A percentile compares a stretch with the other conserved stretches of the same genome.
These are phyloP conservation scores for Verticillium albo-atrum DNA, from an alignment of 2,329 filamentous ascomycete species.

Conservation along the genomic window DNA sequence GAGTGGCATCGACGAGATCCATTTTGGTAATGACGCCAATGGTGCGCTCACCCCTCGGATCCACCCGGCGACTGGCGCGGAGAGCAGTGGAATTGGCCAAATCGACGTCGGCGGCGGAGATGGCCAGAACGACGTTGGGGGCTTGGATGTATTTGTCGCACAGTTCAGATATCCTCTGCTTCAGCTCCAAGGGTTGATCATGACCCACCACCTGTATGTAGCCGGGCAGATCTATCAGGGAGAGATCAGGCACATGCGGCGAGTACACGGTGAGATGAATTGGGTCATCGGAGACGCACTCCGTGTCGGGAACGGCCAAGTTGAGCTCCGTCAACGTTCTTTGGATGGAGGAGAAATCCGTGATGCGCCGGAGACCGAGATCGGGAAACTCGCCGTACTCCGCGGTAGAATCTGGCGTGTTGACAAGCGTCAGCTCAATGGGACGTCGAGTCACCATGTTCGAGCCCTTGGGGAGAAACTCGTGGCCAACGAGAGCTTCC, in stretches of 20 bases:
- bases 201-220: conserved; percentile 95
- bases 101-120: conserved; percentile 96
- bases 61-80: conserved; percentile 82
- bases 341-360: conserved; percentile 89
- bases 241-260: conserved; percentile 90
- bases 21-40: conserved; percentile 99
- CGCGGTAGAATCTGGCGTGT: conserved; percentile 78
- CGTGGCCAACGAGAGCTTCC: conserved; percentile 95
- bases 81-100: conserved; percentile 93
- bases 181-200: conserved; percentile 85
- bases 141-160: conserved; percentile 98
- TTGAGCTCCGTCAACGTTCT: conserved; percentile 93
- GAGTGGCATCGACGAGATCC: conserved; percentile 84
- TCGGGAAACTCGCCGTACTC: conserved; percentile 98
- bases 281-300: conserved; percentile 94
- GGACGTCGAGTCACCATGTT: conserved; percentile 98
- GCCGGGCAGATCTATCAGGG: conserved; percentile 90
- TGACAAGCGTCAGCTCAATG: conserved; percentile 93
- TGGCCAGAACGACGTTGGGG: conserved; percentile 93
- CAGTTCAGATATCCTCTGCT: conserved; percentile 91
- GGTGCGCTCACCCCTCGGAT: conserved; percentile 89
- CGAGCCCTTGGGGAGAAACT: conserved; percentile 94
- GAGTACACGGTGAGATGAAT: conserved; percentile 96
- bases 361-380: conserved; percentile 81
- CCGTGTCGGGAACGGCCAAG: conserved; percentile 79